Percentiles rank a stretch among this genome's conserved stretches.
phyloP scores from a whole-genome alignment of 352 stramenopile genomes.

The Globisporangium parvum region DNA sequence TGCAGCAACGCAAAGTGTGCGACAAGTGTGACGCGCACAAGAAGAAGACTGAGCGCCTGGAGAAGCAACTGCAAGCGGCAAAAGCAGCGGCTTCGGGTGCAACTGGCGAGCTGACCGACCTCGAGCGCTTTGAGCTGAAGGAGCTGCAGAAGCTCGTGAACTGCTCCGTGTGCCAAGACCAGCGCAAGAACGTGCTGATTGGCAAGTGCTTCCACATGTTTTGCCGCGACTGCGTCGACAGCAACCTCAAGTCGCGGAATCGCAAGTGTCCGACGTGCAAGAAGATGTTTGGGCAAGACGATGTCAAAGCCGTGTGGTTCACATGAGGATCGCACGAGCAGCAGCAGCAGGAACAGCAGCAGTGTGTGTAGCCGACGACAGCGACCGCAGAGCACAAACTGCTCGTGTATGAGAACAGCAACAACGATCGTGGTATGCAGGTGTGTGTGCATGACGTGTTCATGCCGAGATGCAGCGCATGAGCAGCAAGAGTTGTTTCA shows the following conservation, averaged over 20 bases:
- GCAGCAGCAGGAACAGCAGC: not conserved
- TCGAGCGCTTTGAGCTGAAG: constrained; percentile 75
- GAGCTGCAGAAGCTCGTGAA: constrained; percentile 83
- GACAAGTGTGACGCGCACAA: constrained; percentile 45
- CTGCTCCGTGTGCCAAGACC: constrained; percentile 81
- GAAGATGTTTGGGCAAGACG: constrained; percentile 88
- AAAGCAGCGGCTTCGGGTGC: constrained; percentile 19
- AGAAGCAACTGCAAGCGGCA: constrained; percentile 35
- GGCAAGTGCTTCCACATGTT: constrained; percentile 89
- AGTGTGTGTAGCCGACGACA: not conserved
- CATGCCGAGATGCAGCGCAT: too few species aligned
- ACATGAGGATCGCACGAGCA: constrained; percentile 31
- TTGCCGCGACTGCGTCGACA: constrained; percentile 84
- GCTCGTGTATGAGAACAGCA: too few species aligned
- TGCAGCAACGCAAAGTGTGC: constrained; percentile 36
- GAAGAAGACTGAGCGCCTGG: constrained; percentile 46
- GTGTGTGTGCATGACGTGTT: too few species aligned
- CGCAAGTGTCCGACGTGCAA: constrained; percentile 88
- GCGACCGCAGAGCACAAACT: too few species aligned
- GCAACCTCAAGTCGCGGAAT: constrained; percentile 85
- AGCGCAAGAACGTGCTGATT: constrained; percentile 84
- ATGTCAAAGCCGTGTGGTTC: constrained; percentile 83
- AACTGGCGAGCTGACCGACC: constrained; percentile 46
- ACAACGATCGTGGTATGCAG: too few species aligned
- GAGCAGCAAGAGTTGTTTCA: too few species aligned